Evolutionary conservation across 345 rosid species (phyloP).

Genomic region (Carallia pectinifolia): DNA sequence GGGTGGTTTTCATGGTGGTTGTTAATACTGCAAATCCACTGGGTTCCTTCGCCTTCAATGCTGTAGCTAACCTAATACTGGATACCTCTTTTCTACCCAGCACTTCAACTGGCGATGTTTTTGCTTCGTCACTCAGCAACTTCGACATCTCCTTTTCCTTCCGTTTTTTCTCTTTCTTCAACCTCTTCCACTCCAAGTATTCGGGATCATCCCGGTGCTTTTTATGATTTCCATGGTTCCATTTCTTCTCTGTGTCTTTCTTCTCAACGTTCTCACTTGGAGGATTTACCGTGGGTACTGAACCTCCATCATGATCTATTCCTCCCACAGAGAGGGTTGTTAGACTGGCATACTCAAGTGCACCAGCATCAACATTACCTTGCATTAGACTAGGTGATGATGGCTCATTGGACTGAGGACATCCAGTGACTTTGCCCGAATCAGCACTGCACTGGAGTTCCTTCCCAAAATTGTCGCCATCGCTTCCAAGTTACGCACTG

Average conservation of each 20-base stretch:
- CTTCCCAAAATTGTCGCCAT: constrained; percentile 66
- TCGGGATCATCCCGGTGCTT: constrained; percentile 47
- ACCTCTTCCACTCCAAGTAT: constrained; percentile 67
- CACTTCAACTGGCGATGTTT: constrained; percentile 29
- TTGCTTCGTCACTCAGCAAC: constrained; percentile 43
- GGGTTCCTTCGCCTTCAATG: constrained; percentile 43
- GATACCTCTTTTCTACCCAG: constrained; percentile 26
- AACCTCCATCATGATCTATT: constrained; percentile 30
- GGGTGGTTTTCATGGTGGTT: no score
- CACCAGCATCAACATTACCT: constrained; percentile 48
- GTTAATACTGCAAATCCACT: constrained; percentile 30
- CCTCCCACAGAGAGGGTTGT: constrained; percentile 51
- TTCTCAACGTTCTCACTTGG: constrained; percentile 41
- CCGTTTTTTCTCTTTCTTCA: constrained; percentile 81
- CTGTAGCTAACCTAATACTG: constrained; percentile 15
- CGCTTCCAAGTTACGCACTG: constrained; percentile 70
- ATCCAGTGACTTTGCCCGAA: constrained; percentile 57
- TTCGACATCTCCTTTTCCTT: constrained; percentile 78
- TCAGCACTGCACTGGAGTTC: constrained; percentile 98
- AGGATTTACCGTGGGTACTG: constrained; percentile 29
- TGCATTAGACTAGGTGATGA: constrained; percentile 37
- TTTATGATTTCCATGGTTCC: constrained; percentile 50
- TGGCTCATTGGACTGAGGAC: constrained; percentile 39
- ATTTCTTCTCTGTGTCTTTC: constrained; percentile 63
- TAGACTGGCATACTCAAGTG: constrained; percentile 60